Conservation (phyloP, 495 filamentous ascomycete species). For the Pseudevernia furfuracea region DNA sequence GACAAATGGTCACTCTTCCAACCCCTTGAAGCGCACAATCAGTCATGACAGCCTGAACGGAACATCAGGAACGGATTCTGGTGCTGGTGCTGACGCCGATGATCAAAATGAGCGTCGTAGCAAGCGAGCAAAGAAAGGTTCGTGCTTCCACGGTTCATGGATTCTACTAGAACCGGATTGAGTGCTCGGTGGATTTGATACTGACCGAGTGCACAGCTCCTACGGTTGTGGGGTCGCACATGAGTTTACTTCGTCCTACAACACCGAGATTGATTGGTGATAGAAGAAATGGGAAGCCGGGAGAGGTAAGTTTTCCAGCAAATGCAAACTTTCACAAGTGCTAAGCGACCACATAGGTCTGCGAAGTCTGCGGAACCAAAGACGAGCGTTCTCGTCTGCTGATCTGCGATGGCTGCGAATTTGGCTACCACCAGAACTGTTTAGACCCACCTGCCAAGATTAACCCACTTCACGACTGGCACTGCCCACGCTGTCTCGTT, state of each 20-base stretch:
- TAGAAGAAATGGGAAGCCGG: slow-evolving; percentile 55
- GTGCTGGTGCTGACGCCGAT: slow-evolving; percentile 56
- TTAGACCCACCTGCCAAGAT: slow-evolving; percentile 78
- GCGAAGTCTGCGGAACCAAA: slow-evolving; percentile 77
- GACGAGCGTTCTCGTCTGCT: slow-evolving; percentile 65
- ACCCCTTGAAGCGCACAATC: slow-evolving; percentile 70
- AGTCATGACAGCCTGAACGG: slow-evolving; percentile 60
- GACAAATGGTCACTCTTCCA: slow-evolving; percentile 49
- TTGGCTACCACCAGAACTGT: slow-evolving; percentile 79
- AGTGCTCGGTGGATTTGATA: not conserved
- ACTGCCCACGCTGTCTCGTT: slow-evolving; percentile 91
- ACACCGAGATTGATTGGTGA: slow-evolving; percentile 63
- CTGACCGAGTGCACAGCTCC: slow-evolving; percentile 54
- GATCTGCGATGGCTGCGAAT: slow-evolving; percentile 88
- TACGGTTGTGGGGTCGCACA: slow-evolving; percentile 90
- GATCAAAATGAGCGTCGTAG: slow-evolving; percentile 70
- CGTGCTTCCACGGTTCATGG: slow-evolving; percentile 20
- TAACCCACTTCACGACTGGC: slow-evolving; percentile 84
- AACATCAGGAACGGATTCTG: slow-evolving; percentile 53
- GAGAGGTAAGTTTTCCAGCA: slow-evolving; percentile 55
- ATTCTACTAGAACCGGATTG: not conserved
- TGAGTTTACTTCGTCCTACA: slow-evolving; percentile 83
- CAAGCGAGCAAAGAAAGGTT: slow-evolving; percentile 91
- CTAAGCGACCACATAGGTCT: slow-evolving; percentile 50
- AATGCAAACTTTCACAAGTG: slow-evolving; percentile 3